Evolutionary conservation across 2,329 filamentous ascomycete genomes (phyloP), one percentile per base, ranked within the genome.

Genomic region (Aspergillus awamori): DNA sequence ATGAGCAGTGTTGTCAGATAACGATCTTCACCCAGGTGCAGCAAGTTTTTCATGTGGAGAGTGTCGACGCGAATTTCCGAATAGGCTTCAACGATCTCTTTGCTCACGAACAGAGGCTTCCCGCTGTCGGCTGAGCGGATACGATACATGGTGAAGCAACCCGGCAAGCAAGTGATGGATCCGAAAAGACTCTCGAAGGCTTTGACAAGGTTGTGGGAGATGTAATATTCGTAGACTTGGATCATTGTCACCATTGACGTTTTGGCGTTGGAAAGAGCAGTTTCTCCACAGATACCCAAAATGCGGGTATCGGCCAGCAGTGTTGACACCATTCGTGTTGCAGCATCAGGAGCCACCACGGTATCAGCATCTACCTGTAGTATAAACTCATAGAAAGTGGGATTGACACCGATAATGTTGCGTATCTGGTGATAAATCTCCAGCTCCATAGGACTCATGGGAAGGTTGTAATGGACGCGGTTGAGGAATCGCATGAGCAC

Each of bases 191-290:
- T 95, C 79, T 98, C 94, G 76, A 99, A 99, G 11, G 94, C 95
- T 81, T 99, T 98, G 69, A 91, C 89, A 69, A 99, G 80, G 76
- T 98, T 96, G 83, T 99, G 94, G 55, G 94, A 98, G 72, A 99
- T 99, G 82, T 93, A 99, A 84, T 99, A 99, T 79, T 99, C 94
- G 83, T 98, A 99, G 36, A 99, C 94, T 79, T 99, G 95, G 76
- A 99, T 99, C 94, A 98, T 98, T 55, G 95, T 99, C 68, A 96
- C 87, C 73, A 96, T 92, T 1, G 94, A 97, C 6, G 90, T 85
- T 77, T 97, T 97, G 62, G 93, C 91, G 74, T 99, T 99, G 65
- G 89, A 93, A 52, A 99, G 83, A 15, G 90, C 90, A 0, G 95
- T 99, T 79, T 99, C 95, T 79, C 95, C 95, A 73, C 95, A 99